Base-by-base conservation (phyloP, 495 filamentous ascomycete species). In the Aspergillus avenaceus region DNA sequence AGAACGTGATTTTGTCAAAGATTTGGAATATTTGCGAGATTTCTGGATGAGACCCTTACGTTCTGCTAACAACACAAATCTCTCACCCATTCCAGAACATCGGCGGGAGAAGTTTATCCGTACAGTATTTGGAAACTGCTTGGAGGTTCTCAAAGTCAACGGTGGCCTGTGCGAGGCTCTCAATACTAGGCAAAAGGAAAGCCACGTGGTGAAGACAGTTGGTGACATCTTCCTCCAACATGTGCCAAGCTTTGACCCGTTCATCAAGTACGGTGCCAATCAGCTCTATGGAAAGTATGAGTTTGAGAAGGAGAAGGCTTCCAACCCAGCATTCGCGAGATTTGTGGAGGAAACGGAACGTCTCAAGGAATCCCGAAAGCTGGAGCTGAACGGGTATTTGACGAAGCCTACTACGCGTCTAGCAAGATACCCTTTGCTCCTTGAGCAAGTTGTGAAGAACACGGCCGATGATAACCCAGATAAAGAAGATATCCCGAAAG, bases 1-100 rank as follows among this genome's bases (percentile, higher is more conserved):
- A 0, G 95, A 99, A 66, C 83, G 95, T 31, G 95, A 99, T 69
- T 99, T 99, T 57, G 95, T 99, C 64, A 99, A 99, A 74, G 95
- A 99, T 63, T 75, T 99, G 56, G 95, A 99, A 64, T 99, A 99
- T 61, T 71, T 99, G 24, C 84, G 92, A 50, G 95, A 99, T 71
- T 97, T 97, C 80, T 99, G 95, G 95, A 96, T 97, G 75, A 82
- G 90, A 55, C 95, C 95, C 3, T 69, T 99, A 45, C 84, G 90
- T 45, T 82, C 82, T 21, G 75, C 73, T 7, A 81, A 79, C 47
- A 78, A 79, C 14, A 76, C 80, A 14, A 84, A 77, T 31, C 75
- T 77, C 22, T 97, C 92, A 7, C 90, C 90, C 3, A 92, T 99
- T 47, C 92, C 95, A 5, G 85, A 92, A 57, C 82, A 88, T 53